A percentile compares a stretch with the other conserved stretches of the same genome.
phyloP scores from a whole-genome alignment of 106 monocot genomes.

The Phalaenopsis equestris region DNA sequence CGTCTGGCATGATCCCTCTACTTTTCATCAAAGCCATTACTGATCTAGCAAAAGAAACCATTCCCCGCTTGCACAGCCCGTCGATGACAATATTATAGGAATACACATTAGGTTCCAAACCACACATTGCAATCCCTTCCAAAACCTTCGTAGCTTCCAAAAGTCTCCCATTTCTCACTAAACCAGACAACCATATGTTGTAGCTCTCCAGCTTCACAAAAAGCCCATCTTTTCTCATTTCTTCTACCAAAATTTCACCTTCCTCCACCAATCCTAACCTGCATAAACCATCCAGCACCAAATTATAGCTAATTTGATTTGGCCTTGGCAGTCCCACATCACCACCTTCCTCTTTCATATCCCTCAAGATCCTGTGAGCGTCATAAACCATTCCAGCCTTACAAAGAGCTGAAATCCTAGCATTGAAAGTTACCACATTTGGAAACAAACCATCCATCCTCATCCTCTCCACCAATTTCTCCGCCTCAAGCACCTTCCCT shows the following conservation, averaged over 20 bases:
- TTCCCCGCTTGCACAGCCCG: slow-evolving; percentile 75
- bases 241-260: slow-evolving; percentile 40
- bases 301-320: slow-evolving; percentile 55
- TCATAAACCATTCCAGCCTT: slow-evolving; percentile 58
- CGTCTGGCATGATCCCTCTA: slow-evolving; percentile 50
- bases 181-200: slow-evolving; percentile 76
- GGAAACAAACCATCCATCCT: slow-evolving; percentile 43
- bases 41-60: slow-evolving; percentile 53
- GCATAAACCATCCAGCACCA: slow-evolving; percentile 72
- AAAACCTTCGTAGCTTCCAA: slow-evolving; percentile 48
- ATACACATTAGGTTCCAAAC: slow-evolving; percentile 42
- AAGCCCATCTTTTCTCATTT: slow-evolving; percentile 57
- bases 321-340: slow-evolving; percentile 52
- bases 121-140: slow-evolving; percentile 52
- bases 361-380: slow-evolving; percentile 59
- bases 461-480: slow-evolving; percentile 71
- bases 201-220: slow-evolving; percentile 50
- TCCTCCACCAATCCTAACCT: slow-evolving; percentile 53
- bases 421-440: slow-evolving; percentile 87
- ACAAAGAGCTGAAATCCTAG: slow-evolving; percentile 79
- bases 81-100: slow-evolving; percentile 79
- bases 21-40: slow-evolving; percentile 59
- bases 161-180: slow-evolving; percentile 49
- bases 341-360: slow-evolving; percentile 52
- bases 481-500: slow-evolving; percentile 50